A percentile compares a stretch with the other conserved stretches of the same genome.
phyloP scores from a whole-genome alignment of 805 yeast genomes.

The Candida sanyiensis region DNA sequence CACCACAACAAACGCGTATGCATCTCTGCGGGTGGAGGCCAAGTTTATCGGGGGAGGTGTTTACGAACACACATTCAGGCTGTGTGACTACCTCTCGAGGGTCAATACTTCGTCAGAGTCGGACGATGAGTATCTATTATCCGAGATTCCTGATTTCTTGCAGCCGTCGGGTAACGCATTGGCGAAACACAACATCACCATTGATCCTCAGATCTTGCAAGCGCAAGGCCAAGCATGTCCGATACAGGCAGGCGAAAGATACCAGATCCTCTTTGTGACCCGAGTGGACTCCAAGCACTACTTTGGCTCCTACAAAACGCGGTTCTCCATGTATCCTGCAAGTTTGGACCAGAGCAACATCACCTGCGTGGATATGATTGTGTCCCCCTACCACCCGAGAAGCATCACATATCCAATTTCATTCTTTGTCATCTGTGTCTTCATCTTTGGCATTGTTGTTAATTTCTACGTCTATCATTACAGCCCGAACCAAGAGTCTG shows the following conservation, averaged over 20 bases:
- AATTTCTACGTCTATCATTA: slow-evolving; percentile 34
- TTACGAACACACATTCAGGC: slow-evolving; percentile 34
- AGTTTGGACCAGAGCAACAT: slow-evolving; percentile 27
- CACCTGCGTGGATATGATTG: slow-evolving; percentile 43
- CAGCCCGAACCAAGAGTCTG: slow-evolving; percentile 56
- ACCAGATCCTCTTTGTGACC: slow-evolving; percentile 24
- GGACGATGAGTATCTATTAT: slow-evolving; percentile 1
- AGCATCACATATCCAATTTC: slow-evolving; percentile 36
- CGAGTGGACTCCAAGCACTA: slow-evolving; percentile 24
- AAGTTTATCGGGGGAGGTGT: slow-evolving; percentile 39
- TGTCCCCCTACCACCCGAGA: slow-evolving; percentile 42
- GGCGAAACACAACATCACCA: not conserved
- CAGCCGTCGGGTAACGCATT: slow-evolving; percentile 1
- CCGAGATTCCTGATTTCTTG: not conserved
- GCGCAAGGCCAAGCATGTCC: slow-evolving; percentile 23
- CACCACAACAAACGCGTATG: slow-evolving; percentile 38
- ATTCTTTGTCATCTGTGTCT: slow-evolving; percentile 35
- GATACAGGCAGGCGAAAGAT: slow-evolving; percentile 21
- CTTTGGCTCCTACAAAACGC: slow-evolving; percentile 42
- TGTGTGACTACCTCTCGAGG: slow-evolving; percentile 33
- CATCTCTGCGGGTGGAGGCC: slow-evolving; percentile 42
- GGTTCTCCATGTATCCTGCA: slow-evolving; percentile 38
- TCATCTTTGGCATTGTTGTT: slow-evolving; percentile 31
- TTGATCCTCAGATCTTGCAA: slow-evolving; percentile 1
- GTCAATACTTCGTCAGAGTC: slow-evolving; percentile 4